Base-by-base conservation (phyloP, 305 asterid genomes). In the Solanum hybrid region DNA sequence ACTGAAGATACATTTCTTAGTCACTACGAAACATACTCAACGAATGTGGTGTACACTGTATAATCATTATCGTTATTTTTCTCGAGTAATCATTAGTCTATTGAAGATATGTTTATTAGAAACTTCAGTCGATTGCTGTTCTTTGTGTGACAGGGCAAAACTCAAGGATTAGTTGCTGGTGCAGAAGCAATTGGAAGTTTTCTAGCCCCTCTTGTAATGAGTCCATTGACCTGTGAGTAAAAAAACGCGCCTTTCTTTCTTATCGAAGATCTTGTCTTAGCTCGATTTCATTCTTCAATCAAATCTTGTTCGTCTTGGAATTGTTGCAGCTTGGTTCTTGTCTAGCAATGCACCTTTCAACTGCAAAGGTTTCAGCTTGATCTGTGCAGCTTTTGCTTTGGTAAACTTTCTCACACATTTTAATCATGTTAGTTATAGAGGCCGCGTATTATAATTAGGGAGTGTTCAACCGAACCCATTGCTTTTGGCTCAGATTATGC, bases 311-410 rank as follows among this genome's bases (percentile, higher is more conserved):
- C 91, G 41, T n/a, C 73, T 61, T 90, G 31, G 77, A 91, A 45
- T 92, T 75, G 51, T 89, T 92, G 65, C 99, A 97, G 99, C 98
- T 20, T 94, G 96, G 96, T 96, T 96, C 91, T 93, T 97, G 41
- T 97, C 98, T 9, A 89, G 93, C 89, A 89, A 94, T 38, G 97
- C 99, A 11, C 99, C 99, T 37, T 96, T 96, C 92, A 34, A 96
- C 91, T 97, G 98, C 90, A 97, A 95, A 93, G 98, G 98, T 84
- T 97, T 96, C 95, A 95, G 99, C 89, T 93, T 97, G 89, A 89
- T 97, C 36, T 89, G 96, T 77, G 99, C 99, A 26, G 93, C 98
- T 76, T 79, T 95, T 24, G 93, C 97, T 93, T 92, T 95, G 95
- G 99, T 94, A 95, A 93, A 93, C 80, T 70, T 1, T 22, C 32